phyloP scores from a whole-genome alignment of 805 yeast species.

The Spathaspora passalidarum region DNA sequence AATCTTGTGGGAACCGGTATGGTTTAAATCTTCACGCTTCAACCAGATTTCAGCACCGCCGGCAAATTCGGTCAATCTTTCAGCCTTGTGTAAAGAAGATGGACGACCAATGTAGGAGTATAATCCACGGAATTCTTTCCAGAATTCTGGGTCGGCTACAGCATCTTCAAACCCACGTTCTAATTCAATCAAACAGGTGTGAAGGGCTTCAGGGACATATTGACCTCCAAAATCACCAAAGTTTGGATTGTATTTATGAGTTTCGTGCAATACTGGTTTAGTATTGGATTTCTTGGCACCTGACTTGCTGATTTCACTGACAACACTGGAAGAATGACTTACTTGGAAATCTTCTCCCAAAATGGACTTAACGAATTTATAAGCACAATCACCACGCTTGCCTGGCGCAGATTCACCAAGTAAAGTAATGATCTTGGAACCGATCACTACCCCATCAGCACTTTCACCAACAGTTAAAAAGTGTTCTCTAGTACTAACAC shows the following conservation, averaged over 20 bases:
- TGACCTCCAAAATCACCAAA: conserved; percentile 99
- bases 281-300: conserved; percentile 26
- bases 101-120: conserved; percentile 97
- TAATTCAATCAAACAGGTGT: conserved; percentile 84
- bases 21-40: conserved; percentile 93
- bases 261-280: conserved; percentile 45
- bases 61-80: conserved; percentile 79
- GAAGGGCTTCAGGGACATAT: conserved; percentile 95
- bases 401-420: conserved; percentile 64
- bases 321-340: conserved; percentile 12
- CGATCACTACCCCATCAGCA: conserved; percentile 96
- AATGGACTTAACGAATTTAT: conserved; percentile 64
- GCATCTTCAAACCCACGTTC: conserved; percentile 87
- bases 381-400: conserved; percentile 59
- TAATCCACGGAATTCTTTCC: conserved; percentile 85
- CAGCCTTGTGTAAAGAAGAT: conserved; percentile 86
- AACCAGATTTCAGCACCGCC: conserved; percentile 96
- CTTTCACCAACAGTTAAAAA: conserved; percentile 70
- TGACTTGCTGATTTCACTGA: background rate
- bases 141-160: conserved; percentile 83
- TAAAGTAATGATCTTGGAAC: conserved; percentile 74
- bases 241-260: conserved; percentile 66
- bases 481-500: conserved; percentile 93
- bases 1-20: conserved; percentile 85
- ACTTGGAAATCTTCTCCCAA: conserved; percentile 51